These are phyloP conservation scores for Daedaleopsis nitida DNA, from an alignment of 768 basidiomycete species.

Conservation along the genomic window DNA sequence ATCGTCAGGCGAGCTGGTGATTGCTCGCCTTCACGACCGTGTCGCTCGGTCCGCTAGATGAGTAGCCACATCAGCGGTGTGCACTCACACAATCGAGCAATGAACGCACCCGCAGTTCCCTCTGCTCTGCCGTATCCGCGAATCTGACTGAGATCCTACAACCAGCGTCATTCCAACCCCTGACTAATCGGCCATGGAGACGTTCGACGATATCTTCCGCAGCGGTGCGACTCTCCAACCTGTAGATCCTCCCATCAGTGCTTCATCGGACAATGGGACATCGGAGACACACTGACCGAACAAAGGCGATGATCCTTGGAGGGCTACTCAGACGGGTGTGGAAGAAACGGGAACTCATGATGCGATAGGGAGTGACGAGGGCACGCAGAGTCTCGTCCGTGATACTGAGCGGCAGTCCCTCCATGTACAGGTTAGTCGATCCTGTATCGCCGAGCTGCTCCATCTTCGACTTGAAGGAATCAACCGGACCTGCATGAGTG, in stretches of 20 bases:
- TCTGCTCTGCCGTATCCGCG: slow-evolving; percentile 76
- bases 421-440: slow-evolving; percentile 82
- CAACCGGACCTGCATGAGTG: slow-evolving; percentile 28
- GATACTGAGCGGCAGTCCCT: slow-evolving; percentile 74
- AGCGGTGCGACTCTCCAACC: slow-evolving; percentile 68
- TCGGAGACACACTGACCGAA: slow-evolving; percentile 51
- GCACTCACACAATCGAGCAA: slow-evolving; percentile 5
- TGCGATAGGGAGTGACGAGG: slow-evolving; percentile 68
- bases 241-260: slow-evolving; percentile 27
- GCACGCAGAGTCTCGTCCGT: slow-evolving; percentile 69
- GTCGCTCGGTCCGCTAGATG: slow-evolving; percentile 61
- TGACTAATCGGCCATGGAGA: slow-evolving; percentile 77
- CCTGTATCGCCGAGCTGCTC: slow-evolving; percentile 64
- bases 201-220: slow-evolving; percentile 80
- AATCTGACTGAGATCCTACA: slow-evolving; percentile 80
- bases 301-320: slow-evolving; percentile 80
- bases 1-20: slow-evolving; percentile 71
- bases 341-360: slow-evolving; percentile 79
- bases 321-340: slow-evolving; percentile 77
- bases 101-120: slow-evolving; percentile 67
- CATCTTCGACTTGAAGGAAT: slow-evolving; percentile 77
- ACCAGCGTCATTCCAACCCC: slow-evolving; percentile 77
- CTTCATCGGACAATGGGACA: background rate
- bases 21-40: slow-evolving; percentile 58
- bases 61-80: background rate